Evolutionary conservation across 2,329 filamentous ascomycete species (phyloP).

Genomic region (Salinomyces thailandicus): DNA sequence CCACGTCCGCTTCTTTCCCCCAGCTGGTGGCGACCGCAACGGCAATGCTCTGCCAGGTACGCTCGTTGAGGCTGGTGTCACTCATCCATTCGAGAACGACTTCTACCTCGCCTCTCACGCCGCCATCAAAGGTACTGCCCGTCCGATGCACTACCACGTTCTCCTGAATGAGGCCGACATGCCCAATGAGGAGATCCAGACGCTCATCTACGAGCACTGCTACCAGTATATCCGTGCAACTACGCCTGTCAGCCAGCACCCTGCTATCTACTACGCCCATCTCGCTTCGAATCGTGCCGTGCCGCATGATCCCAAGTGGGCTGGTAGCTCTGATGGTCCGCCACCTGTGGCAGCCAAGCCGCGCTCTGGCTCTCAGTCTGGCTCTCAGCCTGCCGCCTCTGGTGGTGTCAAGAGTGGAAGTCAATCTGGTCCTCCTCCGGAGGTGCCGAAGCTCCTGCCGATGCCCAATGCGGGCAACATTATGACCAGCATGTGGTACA

Average conservation of each 20-base stretch:
- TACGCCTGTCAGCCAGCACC: constrained; percentile 78
- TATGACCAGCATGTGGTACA: constrained; percentile 40
- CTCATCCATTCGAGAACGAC: constrained; percentile 81
- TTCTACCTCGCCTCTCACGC: constrained; percentile 64
- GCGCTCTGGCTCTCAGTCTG: constrained; percentile 13
- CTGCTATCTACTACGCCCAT: constrained; percentile 93
- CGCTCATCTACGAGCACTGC: constrained; percentile 87
- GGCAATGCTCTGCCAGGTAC: constrained; percentile 78
- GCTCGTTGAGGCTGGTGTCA: constrained; percentile 79
- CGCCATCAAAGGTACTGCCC: constrained; percentile 87
- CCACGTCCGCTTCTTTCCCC: constrained; percentile 85
- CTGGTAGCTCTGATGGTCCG: constrained; percentile 13
- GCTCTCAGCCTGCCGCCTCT: constrained; percentile 25
- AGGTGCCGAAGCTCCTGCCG: constrained; percentile 29
- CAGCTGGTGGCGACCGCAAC: constrained; percentile 57
- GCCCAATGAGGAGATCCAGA: constrained; percentile 59
- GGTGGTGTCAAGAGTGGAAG: constrained; percentile 20
- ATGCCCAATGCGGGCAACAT: constrained; percentile 32
- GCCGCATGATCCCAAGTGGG: constrained; percentile 53
- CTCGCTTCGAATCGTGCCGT: constrained; percentile 71
- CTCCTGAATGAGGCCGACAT: constrained; percentile 70
- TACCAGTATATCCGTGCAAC: constrained; percentile 90
- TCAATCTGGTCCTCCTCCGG: constrained; percentile 12
- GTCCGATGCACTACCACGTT: constrained; percentile 77
- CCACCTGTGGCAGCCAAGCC: constrained; percentile 8